Evolutionary conservation across 208 protist species (phyloP).

Genomic region (Leishmania guyanensis): DNA sequence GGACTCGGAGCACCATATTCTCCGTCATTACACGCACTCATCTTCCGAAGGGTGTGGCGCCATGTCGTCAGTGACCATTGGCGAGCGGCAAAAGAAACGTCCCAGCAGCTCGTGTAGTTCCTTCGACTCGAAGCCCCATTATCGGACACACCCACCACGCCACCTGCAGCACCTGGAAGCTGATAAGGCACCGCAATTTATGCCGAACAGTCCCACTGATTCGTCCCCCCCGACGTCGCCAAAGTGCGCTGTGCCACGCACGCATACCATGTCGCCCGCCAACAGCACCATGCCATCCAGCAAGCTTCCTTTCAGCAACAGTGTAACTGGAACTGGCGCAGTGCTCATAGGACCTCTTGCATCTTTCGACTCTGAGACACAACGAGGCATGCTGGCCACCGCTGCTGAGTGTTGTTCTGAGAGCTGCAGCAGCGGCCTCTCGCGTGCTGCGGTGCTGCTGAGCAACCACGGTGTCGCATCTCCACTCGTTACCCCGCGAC

Average conservation of each 20-base stretch:
- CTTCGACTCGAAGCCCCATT: neutral
- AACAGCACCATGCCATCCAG: constrained; percentile 1
- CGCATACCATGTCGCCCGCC: neutral
- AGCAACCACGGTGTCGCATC: constrained; percentile 2
- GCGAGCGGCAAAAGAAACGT: neutral
- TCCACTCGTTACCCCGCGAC: neutral
- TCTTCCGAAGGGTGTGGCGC: neutral
- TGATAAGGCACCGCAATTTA: neutral
- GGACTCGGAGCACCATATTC: neutral
- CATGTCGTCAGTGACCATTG: neutral
- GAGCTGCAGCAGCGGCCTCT: constrained; percentile 3
- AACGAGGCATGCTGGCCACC: neutral
- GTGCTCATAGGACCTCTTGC: constrained; percentile 5
- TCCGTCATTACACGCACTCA: neutral
- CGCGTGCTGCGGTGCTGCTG: constrained; percentile 6
- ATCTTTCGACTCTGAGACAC: constrained; percentile 11
- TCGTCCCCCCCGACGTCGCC: neutral
- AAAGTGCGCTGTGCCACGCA: neutral
- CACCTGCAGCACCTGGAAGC: neutral
- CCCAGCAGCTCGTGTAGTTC: neutral
- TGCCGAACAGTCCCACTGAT: neutral
- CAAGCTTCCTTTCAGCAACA: constrained; percentile 11
- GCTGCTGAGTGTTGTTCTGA: neutral
- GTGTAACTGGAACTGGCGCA: neutral
- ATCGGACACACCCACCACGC: neutral